Percentiles rank a stretch among this genome's conserved stretches.
Conservation (phyloP, 1,284 basidiomycete genomes). For the Trametes polyzona region DNA sequence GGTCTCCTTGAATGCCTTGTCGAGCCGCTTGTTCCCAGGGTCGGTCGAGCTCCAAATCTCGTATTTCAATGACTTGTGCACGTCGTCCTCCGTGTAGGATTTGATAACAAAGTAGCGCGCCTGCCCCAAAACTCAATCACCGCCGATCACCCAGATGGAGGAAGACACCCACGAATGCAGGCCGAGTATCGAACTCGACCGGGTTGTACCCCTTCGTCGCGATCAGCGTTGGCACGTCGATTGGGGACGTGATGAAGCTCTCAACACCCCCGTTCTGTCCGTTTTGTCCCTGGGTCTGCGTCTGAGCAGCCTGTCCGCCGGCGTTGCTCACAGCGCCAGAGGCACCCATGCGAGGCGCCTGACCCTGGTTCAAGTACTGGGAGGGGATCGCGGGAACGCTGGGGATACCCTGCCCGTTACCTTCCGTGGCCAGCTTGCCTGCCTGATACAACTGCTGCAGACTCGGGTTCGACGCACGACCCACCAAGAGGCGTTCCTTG, state of each 20-base stretch:
- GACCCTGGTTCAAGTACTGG: conserved; percentile 65
- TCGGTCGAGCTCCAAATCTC: conserved; percentile 98
- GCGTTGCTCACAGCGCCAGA: conserved; percentile 29
- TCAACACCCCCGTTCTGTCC: conserved; percentile 29
- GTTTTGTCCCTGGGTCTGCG: conserved; percentile 35
- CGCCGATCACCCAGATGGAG: neutral
- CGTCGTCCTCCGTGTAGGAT: conserved; percentile 96
- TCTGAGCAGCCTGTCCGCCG: conserved; percentile 22
- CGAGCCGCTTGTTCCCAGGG: conserved; percentile 93
- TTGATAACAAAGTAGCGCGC: conserved; percentile 97
- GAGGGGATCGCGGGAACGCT: conserved; percentile 71
- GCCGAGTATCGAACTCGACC: conserved; percentile 80
- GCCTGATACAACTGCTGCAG: conserved; percentile 62
- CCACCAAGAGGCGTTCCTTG: conserved; percentile 59
- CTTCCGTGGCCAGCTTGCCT: conserved; percentile 35
- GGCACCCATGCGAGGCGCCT: conserved; percentile 48
- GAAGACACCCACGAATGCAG: conserved; percentile 62
- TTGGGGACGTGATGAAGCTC: conserved; percentile 57
- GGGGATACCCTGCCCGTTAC: conserved; percentile 50
- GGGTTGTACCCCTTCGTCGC: conserved; percentile 93
- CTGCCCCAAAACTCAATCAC: conserved; percentile 39
- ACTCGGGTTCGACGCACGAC: conserved; percentile 69
- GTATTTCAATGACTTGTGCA: conserved; percentile 94
- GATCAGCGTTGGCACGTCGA: conserved; percentile 87
- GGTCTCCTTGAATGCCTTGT: conserved; percentile 93